Percentiles rank a stretch among this genome's conserved stretches.
phyloP scores from a whole-genome alignment of 106 monocot genomes.

The Cymbidium sinense region DNA sequence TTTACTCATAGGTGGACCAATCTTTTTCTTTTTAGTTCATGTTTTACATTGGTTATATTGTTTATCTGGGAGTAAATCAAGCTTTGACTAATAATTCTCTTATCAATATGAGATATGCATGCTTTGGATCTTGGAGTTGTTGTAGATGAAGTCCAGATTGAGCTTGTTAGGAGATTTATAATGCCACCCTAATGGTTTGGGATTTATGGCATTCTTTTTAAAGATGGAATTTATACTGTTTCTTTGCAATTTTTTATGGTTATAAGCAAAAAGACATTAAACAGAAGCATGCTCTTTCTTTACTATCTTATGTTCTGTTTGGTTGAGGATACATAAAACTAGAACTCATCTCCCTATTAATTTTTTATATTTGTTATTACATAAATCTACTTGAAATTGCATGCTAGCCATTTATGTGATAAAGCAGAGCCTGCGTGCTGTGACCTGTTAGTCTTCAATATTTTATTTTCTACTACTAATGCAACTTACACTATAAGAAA shows the following conservation, averaged over 20 bases:
- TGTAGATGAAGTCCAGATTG: background rate
- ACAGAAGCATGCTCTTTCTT: background rate
- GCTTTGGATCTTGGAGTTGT: background rate
- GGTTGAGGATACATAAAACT: background rate
- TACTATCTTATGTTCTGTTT: background rate
- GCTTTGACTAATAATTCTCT: background rate
- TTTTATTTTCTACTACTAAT: background rate
- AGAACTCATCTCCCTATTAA: background rate
- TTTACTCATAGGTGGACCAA: background rate
- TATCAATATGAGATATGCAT: background rate
- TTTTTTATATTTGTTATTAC: background rate
- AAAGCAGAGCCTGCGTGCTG: background rate
- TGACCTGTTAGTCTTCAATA: background rate
- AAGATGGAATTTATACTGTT: background rate
- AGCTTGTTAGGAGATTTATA: background rate
- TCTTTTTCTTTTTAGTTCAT: background rate
- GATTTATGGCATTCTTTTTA: background rate
- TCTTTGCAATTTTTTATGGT: background rate
- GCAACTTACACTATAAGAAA: background rate
- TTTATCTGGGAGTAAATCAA: background rate
- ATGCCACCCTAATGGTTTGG: background rate
- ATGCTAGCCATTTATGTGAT: background rate
- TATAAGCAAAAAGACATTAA: background rate
- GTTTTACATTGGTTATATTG: background rate
- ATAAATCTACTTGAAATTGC: background rate